Evolutionary conservation across 164 flowering plant species (phyloP).

Genomic region (Berberis vulgaris): DNA sequence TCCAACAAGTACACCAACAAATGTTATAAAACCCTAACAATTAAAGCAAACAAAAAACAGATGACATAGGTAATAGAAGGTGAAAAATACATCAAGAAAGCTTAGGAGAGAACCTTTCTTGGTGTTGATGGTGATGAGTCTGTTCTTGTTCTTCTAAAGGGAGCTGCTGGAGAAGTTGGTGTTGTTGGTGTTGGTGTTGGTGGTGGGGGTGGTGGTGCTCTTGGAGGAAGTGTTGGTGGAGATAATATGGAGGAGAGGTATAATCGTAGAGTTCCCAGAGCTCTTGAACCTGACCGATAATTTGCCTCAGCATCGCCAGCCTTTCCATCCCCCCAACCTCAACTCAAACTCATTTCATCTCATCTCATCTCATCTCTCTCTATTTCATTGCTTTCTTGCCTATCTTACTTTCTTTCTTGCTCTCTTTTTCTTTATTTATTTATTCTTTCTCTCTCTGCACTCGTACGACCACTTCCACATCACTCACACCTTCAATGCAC

Average conservation of each 20-base stretch:
- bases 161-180: too few species aligned
- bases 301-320: slow-evolving; percentile 70
- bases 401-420: slow-evolving; percentile 8
- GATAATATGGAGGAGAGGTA: not conserved
- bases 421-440: not conserved
- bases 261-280: slow-evolving; percentile 46
- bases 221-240: slow-evolving; percentile 18
- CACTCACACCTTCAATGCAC: not conserved
- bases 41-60: too few species aligned
- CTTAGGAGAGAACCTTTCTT: too few species aligned
- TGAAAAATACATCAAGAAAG: too few species aligned
- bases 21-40: too few species aligned
- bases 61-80: too few species aligned
- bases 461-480: not conserved
- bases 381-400: slow-evolving; percentile 2
- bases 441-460: not conserved
- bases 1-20: too few species aligned
- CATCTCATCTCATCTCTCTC: slow-evolving; percentile 3
- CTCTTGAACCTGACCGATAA: slow-evolving; percentile 77
- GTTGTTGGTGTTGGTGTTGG: not conserved
- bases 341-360: slow-evolving; percentile 1
- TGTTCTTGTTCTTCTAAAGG: too few species aligned
- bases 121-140: too few species aligned
- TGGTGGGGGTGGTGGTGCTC: slow-evolving; percentile 4
- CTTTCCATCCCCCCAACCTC: slow-evolving; percentile 38